phyloP scores from a whole-genome alignment of 2,329 filamentous ascomycete genomes.

The Penicillium expansum region DNA sequence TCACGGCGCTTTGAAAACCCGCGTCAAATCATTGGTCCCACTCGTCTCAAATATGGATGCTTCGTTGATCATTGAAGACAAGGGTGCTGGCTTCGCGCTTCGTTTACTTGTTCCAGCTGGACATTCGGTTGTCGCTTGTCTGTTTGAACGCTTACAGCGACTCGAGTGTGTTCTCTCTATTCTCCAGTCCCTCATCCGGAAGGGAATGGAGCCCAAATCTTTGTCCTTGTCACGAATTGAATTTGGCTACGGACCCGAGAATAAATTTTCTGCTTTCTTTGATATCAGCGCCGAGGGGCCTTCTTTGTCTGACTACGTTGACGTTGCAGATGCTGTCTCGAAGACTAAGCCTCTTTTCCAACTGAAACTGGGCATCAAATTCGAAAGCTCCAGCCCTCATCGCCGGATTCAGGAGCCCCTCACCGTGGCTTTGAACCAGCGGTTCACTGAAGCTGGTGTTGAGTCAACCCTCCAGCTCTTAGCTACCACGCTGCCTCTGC shows the following conservation, averaged over 20 bases:
- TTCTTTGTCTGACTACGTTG: constrained; percentile 16
- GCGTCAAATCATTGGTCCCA: constrained; percentile 26
- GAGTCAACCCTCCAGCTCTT: constrained; percentile 33
- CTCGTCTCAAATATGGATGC: constrained; percentile 30
- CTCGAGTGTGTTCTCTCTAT: constrained; percentile 39
- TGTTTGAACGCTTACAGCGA: constrained; percentile 39
- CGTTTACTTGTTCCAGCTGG: constrained; percentile 39
- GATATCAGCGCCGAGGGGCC: constrained; percentile 30
- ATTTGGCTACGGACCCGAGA: constrained; percentile 35
- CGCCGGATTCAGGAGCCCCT: constrained; percentile 42
- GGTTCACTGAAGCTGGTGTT: constrained; percentile 30
- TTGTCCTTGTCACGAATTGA: constrained; percentile 37
- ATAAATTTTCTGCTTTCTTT: constrained; percentile 32
- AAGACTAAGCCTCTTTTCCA: constrained; percentile 28
- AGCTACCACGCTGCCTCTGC: constrained; percentile 37
- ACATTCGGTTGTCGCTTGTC: constrained; percentile 32
- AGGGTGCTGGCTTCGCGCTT: constrained; percentile 38
- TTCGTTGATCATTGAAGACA: constrained; percentile 35
- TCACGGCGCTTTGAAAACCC: constrained; percentile 32
- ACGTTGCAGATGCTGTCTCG: constrained; percentile 23
- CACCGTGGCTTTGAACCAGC: constrained; percentile 35
- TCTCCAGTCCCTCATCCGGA: constrained; percentile 34
- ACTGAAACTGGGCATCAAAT: constrained; percentile 33
- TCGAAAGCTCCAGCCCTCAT: constrained; percentile 39
- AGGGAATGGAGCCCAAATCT: constrained; percentile 31